Base-by-base conservation (phyloP, 768 basidiomycete genomes). In the Heimioporus sp. region DNA sequence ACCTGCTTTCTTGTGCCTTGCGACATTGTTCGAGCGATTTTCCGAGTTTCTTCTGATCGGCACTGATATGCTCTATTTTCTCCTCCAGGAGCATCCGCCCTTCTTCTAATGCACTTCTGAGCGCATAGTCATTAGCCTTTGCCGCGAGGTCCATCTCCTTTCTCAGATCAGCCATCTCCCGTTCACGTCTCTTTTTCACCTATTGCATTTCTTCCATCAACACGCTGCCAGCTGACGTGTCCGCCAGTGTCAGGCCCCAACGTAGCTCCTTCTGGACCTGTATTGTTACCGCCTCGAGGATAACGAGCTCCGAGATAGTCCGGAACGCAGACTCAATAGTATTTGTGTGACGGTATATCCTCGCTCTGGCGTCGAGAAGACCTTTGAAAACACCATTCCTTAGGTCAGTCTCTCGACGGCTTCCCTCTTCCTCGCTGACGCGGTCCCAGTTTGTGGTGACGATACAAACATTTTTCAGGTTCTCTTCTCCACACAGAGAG, bases 221-320 rank as follows among this genome's bases (percentile, higher is more conserved):
- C 69, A 9, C 81, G 63, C 55, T 78, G 76, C 31, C 59, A 65
- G 80, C 80, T 1, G 65, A 61, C 2, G 80, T 80, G 46, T 80
- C 64, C 2, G 68, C 61, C 20, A 81, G 70, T 30, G 72, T 66
- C 43, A 73, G 71, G 4, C 70, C 62, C 36, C 71, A 64, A 34
- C 72, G 72, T 1, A 81, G 67, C 55, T 83, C 80, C 10, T 65
- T 56, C 56, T 81, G 79, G 38, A 83, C 77, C 28, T 69, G 72
- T 8, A 80, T 65, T 1, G 71, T 58, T 2, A 69, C 36, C 0
- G 77, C 70, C 15, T 54, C 52, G 13, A 72, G 72, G 30, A 56
- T 52, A 4, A 77, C 47, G 42, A 81, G 60, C 4, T 64, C 61
- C 1, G 67, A 66, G 0, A 82, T 46, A 42, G 81, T 75, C 3